Evolutionary conservation across 1,139 yeast genomes (phyloP), one percentile per base, ranked within the genome.

Genomic region (Geotrichum australiense): DNA sequence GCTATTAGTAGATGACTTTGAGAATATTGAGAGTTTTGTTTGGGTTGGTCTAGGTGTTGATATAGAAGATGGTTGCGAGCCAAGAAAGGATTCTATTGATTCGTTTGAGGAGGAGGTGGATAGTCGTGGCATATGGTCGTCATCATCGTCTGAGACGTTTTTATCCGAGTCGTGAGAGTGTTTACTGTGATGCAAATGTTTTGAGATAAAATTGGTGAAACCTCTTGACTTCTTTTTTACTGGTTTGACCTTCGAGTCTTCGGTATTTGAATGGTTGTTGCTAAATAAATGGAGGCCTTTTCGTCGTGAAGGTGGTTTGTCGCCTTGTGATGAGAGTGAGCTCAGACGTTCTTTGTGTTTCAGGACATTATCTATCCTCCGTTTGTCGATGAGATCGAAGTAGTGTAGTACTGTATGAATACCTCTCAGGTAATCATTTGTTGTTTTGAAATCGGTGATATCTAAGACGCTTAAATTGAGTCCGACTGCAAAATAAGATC

Each of bases 401-500:
- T 16, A 39, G 10, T 26, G 28, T 8, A 39, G 28, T 5, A 33
- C 22, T 10, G 30, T 23, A 15, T 39, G 37, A 19, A 39, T 15
- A 6, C 37, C 42, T 16, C 16, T 23, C 11, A 39, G 27, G 30
- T 23, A 33, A 6, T 32, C 37, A 12, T 10, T 25, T 3, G 27
- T 7, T 1, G 24, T 11, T 5, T 20, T 28, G 12, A 24, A 33
- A n/a, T 39, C 34, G 8, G 11, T 12, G 8, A 21, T 28, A 4
- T 39, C 34, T 11, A 39, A 24, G 4, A 25, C n/a, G 19, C 37
- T 37, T 11, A 39, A 19, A 23, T 39, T 39, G 16, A 39, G 6
- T 3, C 42, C 42, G 18, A 39, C n/a, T 5, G 37, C 42, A 16
- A 39, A 39, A 14, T 39, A 39, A 4, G 42, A 39, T 16, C 28